Base-by-base conservation (phyloP, 2,329 filamentous ascomycete genomes). In the Exophiala alcalophila region DNA sequence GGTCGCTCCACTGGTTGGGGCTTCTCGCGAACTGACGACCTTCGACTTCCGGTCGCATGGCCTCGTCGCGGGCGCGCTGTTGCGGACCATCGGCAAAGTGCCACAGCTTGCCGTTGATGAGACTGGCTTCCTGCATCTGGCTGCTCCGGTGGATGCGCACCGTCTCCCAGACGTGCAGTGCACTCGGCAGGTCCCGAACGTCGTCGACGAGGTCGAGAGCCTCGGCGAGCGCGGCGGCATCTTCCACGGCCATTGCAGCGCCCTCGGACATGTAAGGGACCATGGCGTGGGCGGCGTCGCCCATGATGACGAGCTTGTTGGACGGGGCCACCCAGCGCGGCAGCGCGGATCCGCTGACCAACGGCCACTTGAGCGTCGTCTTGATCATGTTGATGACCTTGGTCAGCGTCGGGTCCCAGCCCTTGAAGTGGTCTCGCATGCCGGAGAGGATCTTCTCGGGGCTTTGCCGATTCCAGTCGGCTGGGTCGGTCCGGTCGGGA, bases 1-100 rank as follows among this genome's bases (percentile, higher is more conserved):
- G 69, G 53, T 74, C 70, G 35, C 63, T 70, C 69, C 69, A 74
- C 55, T 73, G 69, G 39, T 74, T 73, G 0, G 69, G 58, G 31
- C 70, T 74, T 26, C 60, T 57, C 1, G 50, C 29, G 30, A 69
- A 71, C 0, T 53, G 55, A 9, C 46, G 33, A 0, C 67, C 67
- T 10, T 65, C 55, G 0, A 67, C 64, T 43, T 73, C 70, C 0
- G 65, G 56, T 2, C 43, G 21, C 65, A 70, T 71, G 0, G 63
- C 67, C 5, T 43, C 58, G 47, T 72, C 70, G 18, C 70, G 54
- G 0, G 69, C 68, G 43, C 58, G 32, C 53, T 72, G 70, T 28
- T 61, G 47, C 0, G 65, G 63, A 0, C 70, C 69, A 45, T 72
- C 69, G 0, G 60, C 42, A 28, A 72, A 69, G 54, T 74, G 71